Conservation (phyloP, 129 eudicot genomes). For the Flaveria brownii region DNA sequence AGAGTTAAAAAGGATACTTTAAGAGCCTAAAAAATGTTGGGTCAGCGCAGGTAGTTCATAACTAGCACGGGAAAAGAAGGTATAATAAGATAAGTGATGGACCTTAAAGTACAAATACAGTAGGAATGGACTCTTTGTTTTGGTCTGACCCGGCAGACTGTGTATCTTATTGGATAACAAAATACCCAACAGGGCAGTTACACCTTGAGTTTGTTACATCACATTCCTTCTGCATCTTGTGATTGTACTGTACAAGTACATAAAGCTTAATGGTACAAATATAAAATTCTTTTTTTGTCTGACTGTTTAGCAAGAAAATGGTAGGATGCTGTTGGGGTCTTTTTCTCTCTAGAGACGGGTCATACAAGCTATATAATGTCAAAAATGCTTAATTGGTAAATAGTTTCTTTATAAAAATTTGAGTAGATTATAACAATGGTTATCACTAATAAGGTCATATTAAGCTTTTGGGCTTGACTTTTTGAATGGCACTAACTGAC, state of each 20-base stretch:
- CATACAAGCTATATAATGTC: background rate
- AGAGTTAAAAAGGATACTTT: background rate
- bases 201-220: constrained; percentile 32
- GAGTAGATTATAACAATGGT: no score
- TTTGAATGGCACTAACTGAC: no score
- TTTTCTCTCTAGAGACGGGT: background rate
- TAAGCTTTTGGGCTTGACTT: no score
- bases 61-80: constrained; percentile 20
- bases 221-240: constrained; percentile 18
- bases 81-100: constrained; percentile 35
- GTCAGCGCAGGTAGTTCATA: constrained; percentile 11
- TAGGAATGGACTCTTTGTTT: background rate
- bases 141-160: background rate
- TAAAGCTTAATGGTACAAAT: constrained; percentile 4
- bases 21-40: background rate
- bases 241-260: constrained; percentile 27
- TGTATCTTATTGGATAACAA: constrained; percentile 31
- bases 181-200: constrained; percentile 18
- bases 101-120: constrained; percentile 33
- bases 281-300: background rate
- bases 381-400: background rate
- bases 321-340: background rate
- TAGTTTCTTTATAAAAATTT: background rate
- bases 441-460: no score
- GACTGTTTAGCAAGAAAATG: background rate